A percentile compares a stretch with the other conserved stretches of the same genome.
phyloP scores from a whole-genome alignment of 164 flowering plant genomes.

The Magnolia officinalis region DNA sequence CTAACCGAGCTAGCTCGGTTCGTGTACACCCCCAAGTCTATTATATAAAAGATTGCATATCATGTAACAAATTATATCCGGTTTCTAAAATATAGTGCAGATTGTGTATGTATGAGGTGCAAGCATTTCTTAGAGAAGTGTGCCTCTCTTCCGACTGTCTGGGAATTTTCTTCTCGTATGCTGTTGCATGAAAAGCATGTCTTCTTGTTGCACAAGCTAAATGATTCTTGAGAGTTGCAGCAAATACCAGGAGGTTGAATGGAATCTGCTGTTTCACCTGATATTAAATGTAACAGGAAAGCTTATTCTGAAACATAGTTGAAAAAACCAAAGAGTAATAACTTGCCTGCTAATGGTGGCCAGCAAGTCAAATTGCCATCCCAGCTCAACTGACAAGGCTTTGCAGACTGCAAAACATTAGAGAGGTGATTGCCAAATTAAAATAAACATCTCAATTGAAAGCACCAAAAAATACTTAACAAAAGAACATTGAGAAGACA shows the following conservation, averaged over 20 bases:
- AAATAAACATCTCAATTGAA: too few relatives aligned
- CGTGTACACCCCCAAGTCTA: background rate
- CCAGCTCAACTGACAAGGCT: too few relatives aligned
- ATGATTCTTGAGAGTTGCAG: constrained; percentile 44
- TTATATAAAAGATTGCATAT: background rate
- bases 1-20: too few relatives aligned
- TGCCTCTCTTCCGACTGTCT: constrained; percentile 61
- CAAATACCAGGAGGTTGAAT: constrained; percentile 53
- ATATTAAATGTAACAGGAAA: background rate
- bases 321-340: too few relatives aligned
- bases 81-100: background rate
- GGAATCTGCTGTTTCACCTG: constrained; percentile 93
- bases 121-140: constrained; percentile 48
- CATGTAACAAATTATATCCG: background rate
- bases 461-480: too few relatives aligned
- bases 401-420: too few relatives aligned
- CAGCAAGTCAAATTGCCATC: too few relatives aligned
- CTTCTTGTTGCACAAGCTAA: constrained; percentile 45
- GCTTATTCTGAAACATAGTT: too few relatives aligned
- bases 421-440: too few relatives aligned
- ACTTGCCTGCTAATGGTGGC: too few relatives aligned
- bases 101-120: background rate
- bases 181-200: constrained; percentile 78
- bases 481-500: too few relatives aligned
- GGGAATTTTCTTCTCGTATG: constrained; percentile 55